Evolutionary conservation across 495 filamentous ascomycete species (phyloP).

Genomic region (Aspergillus nanangensis): DNA sequence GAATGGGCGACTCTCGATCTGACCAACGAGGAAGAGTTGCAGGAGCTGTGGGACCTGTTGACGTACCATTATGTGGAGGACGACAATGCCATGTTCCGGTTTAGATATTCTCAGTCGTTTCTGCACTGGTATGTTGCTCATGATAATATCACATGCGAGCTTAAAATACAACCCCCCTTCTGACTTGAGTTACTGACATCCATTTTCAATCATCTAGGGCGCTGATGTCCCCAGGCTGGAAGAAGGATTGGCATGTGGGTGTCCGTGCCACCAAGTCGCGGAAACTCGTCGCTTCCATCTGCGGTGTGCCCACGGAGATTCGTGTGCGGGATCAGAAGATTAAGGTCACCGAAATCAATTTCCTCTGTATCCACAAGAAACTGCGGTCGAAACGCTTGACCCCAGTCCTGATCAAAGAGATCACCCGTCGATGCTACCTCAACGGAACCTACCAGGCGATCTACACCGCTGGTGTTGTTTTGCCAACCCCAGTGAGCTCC

Average conservation of each 20-base stretch:
- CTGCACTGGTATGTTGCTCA: constrained; percentile 82
- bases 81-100: constrained; percentile 92
- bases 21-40: constrained; percentile 59
- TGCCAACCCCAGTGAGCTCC: constrained; percentile 86
- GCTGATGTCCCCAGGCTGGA: constrained; percentile 92
- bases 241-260: constrained; percentile 90
- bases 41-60: constrained; percentile 84
- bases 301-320: constrained; percentile 77
- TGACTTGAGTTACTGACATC: too few relatives aligned
- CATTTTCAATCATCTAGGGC: too few relatives aligned
- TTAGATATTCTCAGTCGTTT: constrained; percentile 87
- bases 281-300: constrained; percentile 92
- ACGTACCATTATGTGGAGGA: constrained; percentile 96
- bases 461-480: constrained; percentile 85
- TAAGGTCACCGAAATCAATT: constrained; percentile 89
- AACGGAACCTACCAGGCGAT: constrained; percentile 86
- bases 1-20: constrained; percentile 94
- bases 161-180: too few relatives aligned
- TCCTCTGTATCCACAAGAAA: constrained; percentile 97
- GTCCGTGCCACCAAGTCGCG: constrained; percentile 72
- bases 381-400: constrained; percentile 86
- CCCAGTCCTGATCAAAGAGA: constrained; percentile 93
- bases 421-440: constrained; percentile 84
- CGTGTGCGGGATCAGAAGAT: constrained; percentile 73
- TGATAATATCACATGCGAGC: too few relatives aligned